phyloP scores from a whole-genome alignment of 73 alveolate genomes.

The Paramecium sonneborni region DNA sequence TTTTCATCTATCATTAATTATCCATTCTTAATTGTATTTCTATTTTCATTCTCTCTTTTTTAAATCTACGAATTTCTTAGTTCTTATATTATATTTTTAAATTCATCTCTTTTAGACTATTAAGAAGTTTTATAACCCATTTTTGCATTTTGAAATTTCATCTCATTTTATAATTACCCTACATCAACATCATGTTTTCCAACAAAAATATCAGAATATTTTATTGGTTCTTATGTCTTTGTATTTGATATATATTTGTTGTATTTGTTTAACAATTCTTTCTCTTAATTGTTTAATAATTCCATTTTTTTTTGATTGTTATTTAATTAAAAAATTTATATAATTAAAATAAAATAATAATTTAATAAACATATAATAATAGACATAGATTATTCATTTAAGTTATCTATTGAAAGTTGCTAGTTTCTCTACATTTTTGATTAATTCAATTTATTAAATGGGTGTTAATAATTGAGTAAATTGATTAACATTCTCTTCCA shows the following conservation, averaged over 20 bases:
- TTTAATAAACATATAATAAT: background rate
- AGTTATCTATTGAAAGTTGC: background rate
- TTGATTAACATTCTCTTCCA: conserved; percentile 1
- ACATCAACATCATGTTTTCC: background rate
- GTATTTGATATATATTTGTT: background rate
- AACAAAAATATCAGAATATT: background rate
- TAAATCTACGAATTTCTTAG: background rate
- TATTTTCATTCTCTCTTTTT: no score
- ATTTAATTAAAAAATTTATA: no score
- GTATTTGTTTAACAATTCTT: background rate
- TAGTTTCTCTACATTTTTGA: background rate
- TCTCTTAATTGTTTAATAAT: background rate
- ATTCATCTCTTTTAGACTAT: background rate
- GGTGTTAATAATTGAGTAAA: conserved; percentile 23
- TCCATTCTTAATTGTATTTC: no score
- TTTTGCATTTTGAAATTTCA: background rate
- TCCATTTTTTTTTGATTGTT: no score
- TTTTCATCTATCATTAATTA: background rate
- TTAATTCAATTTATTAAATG: background rate
- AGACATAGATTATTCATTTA: background rate
- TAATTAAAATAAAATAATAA: background rate
- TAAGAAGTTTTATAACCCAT: background rate
- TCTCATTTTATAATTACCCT: background rate
- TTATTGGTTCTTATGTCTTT: background rate
- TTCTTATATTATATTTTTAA: background rate